Evolutionary conservation across 2,329 filamentous ascomycete species (phyloP).

Genomic region (Aureobasidium lini): DNA sequence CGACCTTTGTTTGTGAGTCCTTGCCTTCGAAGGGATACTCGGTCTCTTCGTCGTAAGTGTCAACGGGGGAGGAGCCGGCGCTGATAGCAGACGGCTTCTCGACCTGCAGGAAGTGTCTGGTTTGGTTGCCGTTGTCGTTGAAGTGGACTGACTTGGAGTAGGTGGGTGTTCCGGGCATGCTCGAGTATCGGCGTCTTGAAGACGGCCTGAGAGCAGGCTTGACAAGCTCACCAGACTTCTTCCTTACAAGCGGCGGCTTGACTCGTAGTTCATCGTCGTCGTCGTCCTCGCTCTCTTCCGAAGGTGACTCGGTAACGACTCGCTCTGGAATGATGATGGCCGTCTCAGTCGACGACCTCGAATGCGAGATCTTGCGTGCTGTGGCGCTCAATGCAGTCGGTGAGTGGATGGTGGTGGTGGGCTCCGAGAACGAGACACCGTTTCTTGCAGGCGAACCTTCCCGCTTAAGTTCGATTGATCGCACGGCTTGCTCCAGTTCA

Average conservation of each 20-base stretch:
- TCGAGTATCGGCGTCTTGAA: constrained; percentile 76
- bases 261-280: constrained; percentile 36
- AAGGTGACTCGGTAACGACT: constrained; percentile 39
- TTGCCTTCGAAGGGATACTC: constrained; percentile 77
- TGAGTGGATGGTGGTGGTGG: constrained; percentile 26
- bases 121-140: constrained; percentile 91
- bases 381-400: constrained; percentile 43
- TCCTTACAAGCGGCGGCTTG: constrained; percentile 90
- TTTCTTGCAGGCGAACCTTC: constrained; percentile 47
- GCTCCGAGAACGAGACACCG: constrained; percentile 25
- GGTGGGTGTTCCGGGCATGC: constrained; percentile 94
- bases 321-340: constrained; percentile 41
- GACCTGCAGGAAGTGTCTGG: constrained; percentile 89
- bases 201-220: constrained; percentile 79
- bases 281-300: constrained; percentile 45
- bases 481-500: constrained; percentile 75
- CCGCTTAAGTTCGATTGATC: constrained; percentile 63
- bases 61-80: constrained; percentile 83
- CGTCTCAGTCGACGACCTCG: constrained; percentile 52
- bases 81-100: constrained; percentile 95
- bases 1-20: constrained; percentile 46
- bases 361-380: constrained; percentile 55
- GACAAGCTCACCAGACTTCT: constrained; percentile 96
- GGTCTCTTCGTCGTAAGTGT: constrained; percentile 74
- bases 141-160: constrained; percentile 98